Evolutionary conservation across 176 grass and related monocot species (phyloP).

Genomic region (Aegilops sharonensis): DNA sequence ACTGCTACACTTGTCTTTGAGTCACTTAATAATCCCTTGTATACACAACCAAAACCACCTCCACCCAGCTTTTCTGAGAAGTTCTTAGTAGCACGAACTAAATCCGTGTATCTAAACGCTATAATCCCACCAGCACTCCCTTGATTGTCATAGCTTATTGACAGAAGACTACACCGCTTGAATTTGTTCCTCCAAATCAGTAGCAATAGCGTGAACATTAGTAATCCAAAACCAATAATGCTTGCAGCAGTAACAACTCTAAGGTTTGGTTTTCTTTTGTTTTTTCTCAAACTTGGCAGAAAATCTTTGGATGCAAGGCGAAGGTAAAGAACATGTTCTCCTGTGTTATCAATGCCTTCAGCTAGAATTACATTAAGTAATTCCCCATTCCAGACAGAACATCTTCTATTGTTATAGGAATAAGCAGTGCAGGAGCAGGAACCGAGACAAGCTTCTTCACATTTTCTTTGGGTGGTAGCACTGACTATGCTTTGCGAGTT

Average conservation of each 20-base stretch:
- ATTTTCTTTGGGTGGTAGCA: neutral
- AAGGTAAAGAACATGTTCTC: neutral
- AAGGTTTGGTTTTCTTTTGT: neutral
- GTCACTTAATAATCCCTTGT: neutral
- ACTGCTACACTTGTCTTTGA: neutral
- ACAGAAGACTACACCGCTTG: neutral
- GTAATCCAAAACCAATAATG: neutral
- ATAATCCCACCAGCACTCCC: neutral
- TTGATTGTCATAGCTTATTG: neutral
- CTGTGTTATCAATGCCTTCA: neutral
- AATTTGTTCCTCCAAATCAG: neutral
- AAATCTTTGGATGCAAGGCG: neutral
- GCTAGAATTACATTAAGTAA: neutral
- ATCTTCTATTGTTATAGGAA: neutral
- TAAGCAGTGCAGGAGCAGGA: constrained; percentile 5
- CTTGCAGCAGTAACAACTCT: neutral
- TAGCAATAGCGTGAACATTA: neutral
- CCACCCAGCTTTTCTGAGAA: neutral
- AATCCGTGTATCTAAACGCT: neutral
- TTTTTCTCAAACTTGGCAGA: neutral
- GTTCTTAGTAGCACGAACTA: neutral
- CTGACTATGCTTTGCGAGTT: neutral
- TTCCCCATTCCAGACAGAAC: neutral
- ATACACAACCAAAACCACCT: neutral
- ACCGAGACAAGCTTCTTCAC: neutral